Percentiles rank a stretch among this genome's conserved stretches.
These are phyloP conservation scores for Globisporangium barbulae DNA, from an alignment of 352 stramenopile species.

Conservation along the genomic window DNA sequence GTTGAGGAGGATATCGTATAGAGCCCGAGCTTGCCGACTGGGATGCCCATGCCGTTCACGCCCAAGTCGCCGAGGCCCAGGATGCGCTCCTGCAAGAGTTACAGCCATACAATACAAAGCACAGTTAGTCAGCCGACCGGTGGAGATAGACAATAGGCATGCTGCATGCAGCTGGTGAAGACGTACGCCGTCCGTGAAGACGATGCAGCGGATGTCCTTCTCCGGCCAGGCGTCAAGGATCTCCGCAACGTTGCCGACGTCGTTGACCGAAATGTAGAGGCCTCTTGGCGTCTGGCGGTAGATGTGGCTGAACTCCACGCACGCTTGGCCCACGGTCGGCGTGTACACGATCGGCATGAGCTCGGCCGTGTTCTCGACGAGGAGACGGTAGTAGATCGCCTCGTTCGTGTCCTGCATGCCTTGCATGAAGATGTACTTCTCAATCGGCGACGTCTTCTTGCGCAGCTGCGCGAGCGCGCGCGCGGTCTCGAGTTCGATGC, in stretches of 20 bases:
- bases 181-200: conserved; percentile 92
- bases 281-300: conserved; percentile 87
- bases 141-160: background rate
- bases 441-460: conserved; percentile 79
- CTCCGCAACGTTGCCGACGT: conserved; percentile 76
- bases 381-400: conserved; percentile 90
- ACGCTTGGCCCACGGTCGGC: conserved; percentile 93
- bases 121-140: background rate
- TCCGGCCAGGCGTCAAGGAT: conserved; percentile 96
- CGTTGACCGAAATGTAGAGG: conserved; percentile 91
- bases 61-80: conserved; percentile 96
- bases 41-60: conserved; percentile 97
- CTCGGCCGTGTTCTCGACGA: conserved; percentile 87
- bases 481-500: conserved; percentile 87
- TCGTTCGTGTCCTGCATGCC: conserved; percentile 89
- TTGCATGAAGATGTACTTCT: conserved; percentile 94
- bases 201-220: conserved; percentile 95
- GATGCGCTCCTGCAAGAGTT: conserved; percentile 65
- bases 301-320: conserved; percentile 88
- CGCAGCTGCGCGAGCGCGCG: conserved; percentile 77
- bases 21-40: conserved; percentile 94
- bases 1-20: conserved; percentile 64
- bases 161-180: background rate
- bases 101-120: background rate
- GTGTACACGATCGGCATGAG: conserved; percentile 98